phyloP scores from a whole-genome alignment of 1,139 yeast genomes.

The Candida sp. region DNA sequence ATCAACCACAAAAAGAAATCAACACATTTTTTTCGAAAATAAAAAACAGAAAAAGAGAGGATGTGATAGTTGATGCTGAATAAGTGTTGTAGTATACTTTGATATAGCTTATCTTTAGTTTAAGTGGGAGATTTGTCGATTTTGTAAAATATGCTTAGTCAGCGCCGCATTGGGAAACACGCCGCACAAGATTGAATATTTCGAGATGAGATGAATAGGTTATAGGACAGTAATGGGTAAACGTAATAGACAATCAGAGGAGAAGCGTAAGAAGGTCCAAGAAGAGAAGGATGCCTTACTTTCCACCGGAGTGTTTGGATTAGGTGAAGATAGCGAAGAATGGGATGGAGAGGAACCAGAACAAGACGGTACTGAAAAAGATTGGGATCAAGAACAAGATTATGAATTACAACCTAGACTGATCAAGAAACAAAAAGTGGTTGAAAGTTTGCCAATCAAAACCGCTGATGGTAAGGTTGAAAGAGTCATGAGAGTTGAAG shows the following conservation, averaged over 20 bases:
- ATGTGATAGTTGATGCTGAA: no score
- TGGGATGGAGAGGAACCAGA: constrained; percentile 14
- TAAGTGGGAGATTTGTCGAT: no score
- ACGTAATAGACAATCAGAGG: constrained; percentile 47
- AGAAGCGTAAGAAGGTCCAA: constrained; percentile 47
- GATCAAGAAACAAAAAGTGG: constrained; percentile 34
- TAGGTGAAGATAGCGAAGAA: constrained; percentile 11
- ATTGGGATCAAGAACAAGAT: constrained; percentile 61
- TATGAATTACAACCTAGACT: constrained; percentile 62
- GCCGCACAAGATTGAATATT: not conserved
- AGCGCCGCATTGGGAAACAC: not conserved
- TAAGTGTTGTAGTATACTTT: no score
- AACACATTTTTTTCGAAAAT: no score
- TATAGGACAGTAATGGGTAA: constrained; percentile 19
- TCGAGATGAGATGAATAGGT: not conserved
- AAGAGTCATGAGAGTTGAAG: constrained; percentile 47
- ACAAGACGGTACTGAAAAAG: constrained; percentile 9
- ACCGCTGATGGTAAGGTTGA: constrained; percentile 66
- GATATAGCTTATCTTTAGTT: no score
- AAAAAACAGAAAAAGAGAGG: no score
- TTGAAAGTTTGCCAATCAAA: constrained; percentile 83
- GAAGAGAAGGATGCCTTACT: constrained; percentile 46
- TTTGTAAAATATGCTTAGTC: not conserved
- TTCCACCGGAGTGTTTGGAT: constrained; percentile 41
- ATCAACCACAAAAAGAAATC: no score